Evolutionary conservation across 2,329 filamentous ascomycete genomes (phyloP).

Genomic region (Beauveria varroae): DNA sequence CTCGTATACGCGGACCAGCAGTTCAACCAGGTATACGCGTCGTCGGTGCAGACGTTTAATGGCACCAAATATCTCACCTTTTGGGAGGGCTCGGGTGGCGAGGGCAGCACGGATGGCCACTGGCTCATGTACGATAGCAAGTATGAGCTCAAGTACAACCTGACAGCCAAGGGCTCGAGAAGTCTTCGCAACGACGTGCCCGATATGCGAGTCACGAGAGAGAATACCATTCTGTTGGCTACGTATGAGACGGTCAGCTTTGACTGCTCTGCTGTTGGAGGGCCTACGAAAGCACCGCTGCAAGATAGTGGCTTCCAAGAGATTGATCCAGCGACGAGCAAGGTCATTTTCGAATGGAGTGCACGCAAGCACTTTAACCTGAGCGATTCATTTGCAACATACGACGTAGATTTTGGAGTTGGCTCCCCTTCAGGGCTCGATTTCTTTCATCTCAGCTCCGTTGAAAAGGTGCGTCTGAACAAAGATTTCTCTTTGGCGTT

Average conservation of each 20-base stretch:
- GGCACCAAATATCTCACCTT: conserved; percentile 28
- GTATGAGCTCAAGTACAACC: conserved; percentile 30
- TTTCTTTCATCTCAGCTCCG: conserved; percentile 32
- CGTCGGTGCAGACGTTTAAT: conserved; percentile 23
- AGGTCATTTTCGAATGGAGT: conserved; percentile 30
- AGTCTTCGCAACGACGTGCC: conserved; percentile 32
- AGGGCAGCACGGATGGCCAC: conserved; percentile 22
- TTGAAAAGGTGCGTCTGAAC: conserved; percentile 22
- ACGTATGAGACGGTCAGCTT: conserved; percentile 29
- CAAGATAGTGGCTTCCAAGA: conserved; percentile 33
- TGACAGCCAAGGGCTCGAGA: conserved; percentile 28
- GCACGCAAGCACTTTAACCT: conserved; percentile 26
- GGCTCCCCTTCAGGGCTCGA: conserved; percentile 25
- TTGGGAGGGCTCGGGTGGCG: conserved; percentile 23
- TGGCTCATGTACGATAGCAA: conserved; percentile 25
- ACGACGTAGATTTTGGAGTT: conserved; percentile 22
- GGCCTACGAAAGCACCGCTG: conserved; percentile 22
- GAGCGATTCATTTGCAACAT: conserved; percentile 20
- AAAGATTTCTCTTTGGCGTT: not conserved
- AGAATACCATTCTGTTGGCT: conserved; percentile 34
- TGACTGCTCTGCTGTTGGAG: conserved; percentile 25
- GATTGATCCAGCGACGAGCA: conserved; percentile 28
- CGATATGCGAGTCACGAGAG: conserved; percentile 33
- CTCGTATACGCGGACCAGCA: conserved; percentile 30
- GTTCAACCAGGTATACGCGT: conserved; percentile 20